Evolutionary conservation across 129 eudicot species (phyloP).

Genomic region (Centaurea solstitialis): DNA sequence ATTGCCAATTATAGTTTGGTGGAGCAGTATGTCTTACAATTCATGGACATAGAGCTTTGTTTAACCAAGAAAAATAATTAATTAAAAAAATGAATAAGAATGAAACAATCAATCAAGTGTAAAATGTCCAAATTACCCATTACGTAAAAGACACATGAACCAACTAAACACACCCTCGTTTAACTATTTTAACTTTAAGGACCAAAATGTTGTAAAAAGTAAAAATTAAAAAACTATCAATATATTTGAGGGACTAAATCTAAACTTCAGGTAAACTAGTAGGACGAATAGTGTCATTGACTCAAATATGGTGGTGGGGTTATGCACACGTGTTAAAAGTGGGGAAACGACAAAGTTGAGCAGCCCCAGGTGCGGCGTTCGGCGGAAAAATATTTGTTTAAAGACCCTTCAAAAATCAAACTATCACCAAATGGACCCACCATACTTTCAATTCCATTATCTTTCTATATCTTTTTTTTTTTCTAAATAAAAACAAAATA

Average conservation of each 20-base stretch:
- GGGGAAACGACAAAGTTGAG: slow-evolving; percentile 28
- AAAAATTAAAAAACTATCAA: background rate
- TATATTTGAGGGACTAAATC: background rate
- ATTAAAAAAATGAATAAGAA: too few species aligned
- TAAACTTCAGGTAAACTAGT: background rate
- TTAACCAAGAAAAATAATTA: too few species aligned
- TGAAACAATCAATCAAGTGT: background rate
- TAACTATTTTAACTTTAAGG: background rate
- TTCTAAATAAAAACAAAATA: background rate
- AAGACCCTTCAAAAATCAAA: slow-evolving; percentile 17
- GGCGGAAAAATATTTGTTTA: slow-evolving; percentile 39
- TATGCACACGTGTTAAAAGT: slow-evolving; percentile 19
- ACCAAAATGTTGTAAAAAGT: background rate
- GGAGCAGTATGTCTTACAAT: background rate
- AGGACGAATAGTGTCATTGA: background rate
- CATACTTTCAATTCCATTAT: slow-evolving; percentile 7
- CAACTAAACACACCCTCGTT: background rate
- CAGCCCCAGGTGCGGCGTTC: slow-evolving; percentile 45
- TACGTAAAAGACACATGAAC: background rate
- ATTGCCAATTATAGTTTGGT: too few species aligned
- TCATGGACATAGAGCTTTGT: too few species aligned
- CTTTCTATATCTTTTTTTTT: background rate
- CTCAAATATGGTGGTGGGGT: background rate
- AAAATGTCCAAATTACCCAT: background rate
- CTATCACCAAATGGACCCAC: slow-evolving; percentile 28